Evolutionary conservation across 768 basidiomycete genomes (phyloP), one percentile per base, ranked within the genome.

Genomic region (Rhodocollybia butyracea): DNA sequence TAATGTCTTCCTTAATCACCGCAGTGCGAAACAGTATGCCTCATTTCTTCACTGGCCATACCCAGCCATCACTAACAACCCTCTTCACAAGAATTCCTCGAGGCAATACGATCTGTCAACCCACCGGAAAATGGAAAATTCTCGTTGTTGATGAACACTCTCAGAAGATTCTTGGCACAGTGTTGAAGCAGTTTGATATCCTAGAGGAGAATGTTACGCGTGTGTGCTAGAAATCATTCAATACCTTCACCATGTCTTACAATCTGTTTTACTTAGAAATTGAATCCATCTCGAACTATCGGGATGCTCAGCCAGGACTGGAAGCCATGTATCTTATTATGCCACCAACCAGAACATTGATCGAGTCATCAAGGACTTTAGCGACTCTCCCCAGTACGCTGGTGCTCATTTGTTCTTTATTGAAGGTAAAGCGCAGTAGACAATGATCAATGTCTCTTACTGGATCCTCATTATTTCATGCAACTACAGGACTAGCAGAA

Each of bases 121-220:
- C 91, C 95, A 2, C 85, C 88, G 19, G 84, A 56, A 76, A 84
- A 80, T 99, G 97, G 97, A 99, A 99, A 82, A 89, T 97, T 62
- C 83, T 98, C 41, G 94, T 99, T 57, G 90, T 98, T 51, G 97
- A 99, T 69, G 92, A 94, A 60, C 83, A 91, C 71, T 88, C 94
- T 24, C 88, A 94, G 70, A 84, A 80, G 67, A 73, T 98, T 52
- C 71, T 99, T 43, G 82, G 86, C 58, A 83, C 89, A 8, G 92
- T 95, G 3, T 79, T 98, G 62, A 94, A 93, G 72, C 88, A 92
- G 67, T 94, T 91, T 63, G 96, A 99, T 68, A 90, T 98, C 54
- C 71, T 98, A 54, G 88, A 94, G 69, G 93, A 97, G 78, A 95
- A 95, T 76, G 93, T 98, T 40, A 97, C 94, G 43, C 81, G 96